Evolutionary conservation across 306 rosid species (phyloP).

Genomic region (Rosa lucieae): DNA sequence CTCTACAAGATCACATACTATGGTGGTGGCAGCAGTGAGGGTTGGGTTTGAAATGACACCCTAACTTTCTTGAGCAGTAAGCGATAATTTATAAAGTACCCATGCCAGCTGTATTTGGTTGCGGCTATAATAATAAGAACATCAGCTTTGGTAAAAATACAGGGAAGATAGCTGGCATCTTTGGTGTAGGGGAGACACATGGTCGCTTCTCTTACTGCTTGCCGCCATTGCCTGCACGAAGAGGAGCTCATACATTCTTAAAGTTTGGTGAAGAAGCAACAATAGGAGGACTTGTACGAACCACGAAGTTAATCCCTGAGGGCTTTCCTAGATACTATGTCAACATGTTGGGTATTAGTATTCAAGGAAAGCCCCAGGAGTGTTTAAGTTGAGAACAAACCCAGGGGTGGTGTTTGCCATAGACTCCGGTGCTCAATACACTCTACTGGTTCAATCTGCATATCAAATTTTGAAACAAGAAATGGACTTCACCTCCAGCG

Average conservation of each 20-base stretch:
- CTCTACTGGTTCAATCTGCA: neutral
- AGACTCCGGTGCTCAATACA: neutral
- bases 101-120: neutral
- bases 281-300: neutral
- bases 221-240: neutral
- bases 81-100: neutral
- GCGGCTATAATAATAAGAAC: neutral
- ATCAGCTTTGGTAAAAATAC: neutral
- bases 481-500: neutral
- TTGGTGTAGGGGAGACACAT: neutral
- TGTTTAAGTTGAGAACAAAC: neutral
- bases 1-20: neutral
- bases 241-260: neutral
- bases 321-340: neutral
- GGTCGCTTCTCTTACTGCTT: neutral
- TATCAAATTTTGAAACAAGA: neutral
- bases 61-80: neutral
- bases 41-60: constrained; percentile 4
- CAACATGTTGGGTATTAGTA: neutral
- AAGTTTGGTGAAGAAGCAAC: neutral
- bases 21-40: neutral
- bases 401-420: neutral
- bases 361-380: neutral
- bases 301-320: neutral
- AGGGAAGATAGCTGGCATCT: neutral